Percentiles rank a stretch among this genome's conserved stretches.
Conservation (phyloP, 2,329 filamentous ascomycete genomes). For the Elsinoe arachidis region DNA sequence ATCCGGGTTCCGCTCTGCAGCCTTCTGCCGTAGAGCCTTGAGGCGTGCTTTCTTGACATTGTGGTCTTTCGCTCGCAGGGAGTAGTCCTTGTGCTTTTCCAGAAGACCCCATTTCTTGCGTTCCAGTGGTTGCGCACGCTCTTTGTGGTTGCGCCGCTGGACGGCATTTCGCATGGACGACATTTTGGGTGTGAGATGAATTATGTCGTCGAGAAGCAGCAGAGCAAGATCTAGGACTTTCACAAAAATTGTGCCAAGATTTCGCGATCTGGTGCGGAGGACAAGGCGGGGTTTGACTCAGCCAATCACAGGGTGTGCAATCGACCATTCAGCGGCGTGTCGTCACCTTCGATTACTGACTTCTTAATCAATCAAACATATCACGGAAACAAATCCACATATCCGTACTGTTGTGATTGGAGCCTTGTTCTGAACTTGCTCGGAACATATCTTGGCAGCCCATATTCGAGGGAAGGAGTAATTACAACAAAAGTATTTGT, state of each 20-base stretch:
- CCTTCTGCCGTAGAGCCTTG: conserved; percentile 51
- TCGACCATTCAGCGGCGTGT: neutral
- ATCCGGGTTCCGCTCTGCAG: conserved; percentile 54
- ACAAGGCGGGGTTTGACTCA: neutral
- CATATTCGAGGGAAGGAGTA: no score
- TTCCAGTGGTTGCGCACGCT: conserved; percentile 78
- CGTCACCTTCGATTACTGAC: neutral
- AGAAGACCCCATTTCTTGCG: conserved; percentile 82
- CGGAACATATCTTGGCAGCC: no score
- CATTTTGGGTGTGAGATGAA: conserved; percentile 31
- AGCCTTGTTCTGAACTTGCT: no score
- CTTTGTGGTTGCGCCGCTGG: conserved; percentile 75
- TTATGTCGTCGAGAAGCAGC: neutral
- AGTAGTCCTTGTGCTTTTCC: conserved; percentile 86
- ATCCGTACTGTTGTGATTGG: no score
- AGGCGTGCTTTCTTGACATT: conserved; percentile 53
- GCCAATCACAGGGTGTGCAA: neutral
- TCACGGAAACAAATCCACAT: no score
- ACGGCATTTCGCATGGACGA: conserved; percentile 55
- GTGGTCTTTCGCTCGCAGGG: conserved; percentile 56
- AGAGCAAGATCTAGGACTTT: neutral
- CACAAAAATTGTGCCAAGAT: neutral
- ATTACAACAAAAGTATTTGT: no score
- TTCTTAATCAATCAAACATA: no score
- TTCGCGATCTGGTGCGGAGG: neutral